These are phyloP conservation scores for Pseudocercospora pini-densiflorae DNA, from an alignment of 2,329 filamentous ascomycete species.

Conservation along the genomic window DNA sequence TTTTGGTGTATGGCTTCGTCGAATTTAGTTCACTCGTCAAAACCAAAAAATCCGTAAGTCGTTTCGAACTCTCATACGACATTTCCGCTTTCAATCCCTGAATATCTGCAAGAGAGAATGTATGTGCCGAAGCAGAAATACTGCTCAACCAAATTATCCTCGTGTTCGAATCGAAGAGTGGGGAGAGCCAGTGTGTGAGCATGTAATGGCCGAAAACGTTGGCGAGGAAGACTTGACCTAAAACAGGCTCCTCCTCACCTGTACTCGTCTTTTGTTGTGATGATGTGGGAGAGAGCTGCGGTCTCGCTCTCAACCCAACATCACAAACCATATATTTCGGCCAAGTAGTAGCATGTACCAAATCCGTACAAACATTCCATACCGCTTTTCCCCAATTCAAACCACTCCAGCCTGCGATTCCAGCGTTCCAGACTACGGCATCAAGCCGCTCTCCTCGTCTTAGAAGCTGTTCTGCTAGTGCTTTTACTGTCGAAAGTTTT, in stretches of 20 bases:
- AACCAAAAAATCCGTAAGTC: slow-evolving; percentile 81
- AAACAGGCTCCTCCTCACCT: slow-evolving; percentile 55
- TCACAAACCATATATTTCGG: slow-evolving; percentile 74
- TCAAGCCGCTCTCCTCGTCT: slow-evolving; percentile 73
- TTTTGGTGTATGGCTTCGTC: slow-evolving; percentile 59
- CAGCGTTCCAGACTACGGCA: slow-evolving; percentile 82
- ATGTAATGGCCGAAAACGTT: slow-evolving; percentile 97
- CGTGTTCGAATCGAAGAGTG: slow-evolving; percentile 64
- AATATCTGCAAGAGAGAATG: slow-evolving; percentile 71
- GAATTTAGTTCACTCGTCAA: slow-evolving; percentile 73
- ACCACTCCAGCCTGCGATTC: slow-evolving; percentile 84
- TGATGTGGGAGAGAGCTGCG: slow-evolving; percentile 51
- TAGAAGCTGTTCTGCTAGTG: slow-evolving; percentile 56
- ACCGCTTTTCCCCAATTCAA: slow-evolving; percentile 69
- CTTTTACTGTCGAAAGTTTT: slow-evolving; percentile 59
- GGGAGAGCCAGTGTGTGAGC: slow-evolving; percentile 77
- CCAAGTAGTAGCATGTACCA: slow-evolving; percentile 72
- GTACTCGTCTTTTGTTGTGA: slow-evolving; percentile 6
- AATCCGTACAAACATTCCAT: slow-evolving; percentile 62
- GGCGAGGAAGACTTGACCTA: slow-evolving; percentile 85
- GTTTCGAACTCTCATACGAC: slow-evolving; percentile 87
- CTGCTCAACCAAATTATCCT: slow-evolving; percentile 88
- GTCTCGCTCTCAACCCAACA: slow-evolving; percentile 58
- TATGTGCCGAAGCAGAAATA: slow-evolving; percentile 67
- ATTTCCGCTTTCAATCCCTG: slow-evolving; percentile 67